Conservation (phyloP, 192 early-diverging fungal genomes). For the Rhizoclosmatium globosum region DNA sequence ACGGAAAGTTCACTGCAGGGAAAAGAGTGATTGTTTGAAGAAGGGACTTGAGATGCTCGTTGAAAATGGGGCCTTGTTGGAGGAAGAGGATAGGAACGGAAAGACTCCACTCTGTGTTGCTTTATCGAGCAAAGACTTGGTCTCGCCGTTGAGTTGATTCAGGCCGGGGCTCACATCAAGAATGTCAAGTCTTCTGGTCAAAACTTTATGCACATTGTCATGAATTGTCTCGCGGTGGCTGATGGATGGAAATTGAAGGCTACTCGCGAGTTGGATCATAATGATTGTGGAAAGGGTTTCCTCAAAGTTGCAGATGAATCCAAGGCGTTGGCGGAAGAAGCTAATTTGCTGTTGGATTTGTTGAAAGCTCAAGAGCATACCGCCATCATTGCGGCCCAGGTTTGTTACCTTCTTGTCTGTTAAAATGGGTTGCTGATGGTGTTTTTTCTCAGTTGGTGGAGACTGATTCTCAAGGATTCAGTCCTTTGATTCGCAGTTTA, state of each 20-base stretch:
- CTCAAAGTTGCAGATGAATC: neutral
- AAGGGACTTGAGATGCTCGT: constrained; percentile 29
- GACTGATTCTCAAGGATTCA: constrained; percentile 28
- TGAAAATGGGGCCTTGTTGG: constrained; percentile 28
- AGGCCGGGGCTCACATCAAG: constrained; percentile 5
- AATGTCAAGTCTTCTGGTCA: constrained; percentile 17
- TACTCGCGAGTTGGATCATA: neutral
- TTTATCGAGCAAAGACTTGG: neutral
- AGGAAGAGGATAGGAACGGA: constrained; percentile 3
- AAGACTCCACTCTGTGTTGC: constrained; percentile 33
- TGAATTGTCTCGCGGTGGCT: neutral
- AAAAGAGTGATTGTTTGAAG: neutral
- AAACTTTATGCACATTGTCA: neutral
- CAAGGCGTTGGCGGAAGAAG: neutral
- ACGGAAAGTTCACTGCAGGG: neutral
- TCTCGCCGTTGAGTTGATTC: constrained; percentile 11
- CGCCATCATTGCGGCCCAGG: constrained; percentile 14
- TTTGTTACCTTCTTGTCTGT: constrained; percentile 9
- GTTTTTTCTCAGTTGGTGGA: constrained; percentile 6
- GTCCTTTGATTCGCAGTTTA: constrained; percentile 41
- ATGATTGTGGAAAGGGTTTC: neutral
- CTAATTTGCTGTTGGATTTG: neutral
- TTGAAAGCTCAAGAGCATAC: neutral
- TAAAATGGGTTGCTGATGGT: neutral
- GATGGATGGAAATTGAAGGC: neutral